Conservation (phyloP, 257 asterid genomes). For the Solanum medicagineum region DNA sequence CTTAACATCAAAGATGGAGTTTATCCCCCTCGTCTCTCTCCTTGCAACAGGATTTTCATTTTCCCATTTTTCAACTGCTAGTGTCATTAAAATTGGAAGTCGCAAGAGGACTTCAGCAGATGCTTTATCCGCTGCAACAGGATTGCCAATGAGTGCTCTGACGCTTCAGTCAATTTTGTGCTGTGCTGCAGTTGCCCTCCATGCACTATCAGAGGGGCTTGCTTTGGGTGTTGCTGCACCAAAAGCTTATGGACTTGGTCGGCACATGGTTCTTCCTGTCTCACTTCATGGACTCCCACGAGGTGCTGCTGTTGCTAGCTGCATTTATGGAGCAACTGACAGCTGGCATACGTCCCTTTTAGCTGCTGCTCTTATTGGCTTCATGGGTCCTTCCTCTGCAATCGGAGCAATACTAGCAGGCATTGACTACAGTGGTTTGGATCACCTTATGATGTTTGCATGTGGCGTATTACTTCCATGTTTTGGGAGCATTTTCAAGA, state of each 20-base stretch:
- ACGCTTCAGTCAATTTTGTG: slow-evolving; percentile 73
- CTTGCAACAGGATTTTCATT: slow-evolving; percentile 41
- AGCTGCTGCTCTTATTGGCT: slow-evolving; percentile 71
- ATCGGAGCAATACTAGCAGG: slow-evolving; percentile 82
- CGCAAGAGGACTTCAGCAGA: slow-evolving; percentile 56
- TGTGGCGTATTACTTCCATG: slow-evolving; percentile 93
- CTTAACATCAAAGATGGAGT: slow-evolving; percentile 56
- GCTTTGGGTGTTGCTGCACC: slow-evolving; percentile 99
- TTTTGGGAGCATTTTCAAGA: slow-evolving; percentile 48
- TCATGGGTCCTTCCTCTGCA: slow-evolving; percentile 80
- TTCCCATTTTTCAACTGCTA: slow-evolving; percentile 39
- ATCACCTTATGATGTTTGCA: slow-evolving; percentile 76
- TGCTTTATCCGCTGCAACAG: slow-evolving; percentile 32
- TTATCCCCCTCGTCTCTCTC: slow-evolving; percentile 44
- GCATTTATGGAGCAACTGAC: slow-evolving; percentile 77
- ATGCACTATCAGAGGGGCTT: slow-evolving; percentile 88
- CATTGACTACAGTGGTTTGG: slow-evolving; percentile 83
- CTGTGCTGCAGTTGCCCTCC: slow-evolving; percentile 67
- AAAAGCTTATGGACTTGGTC: slow-evolving; percentile 87
- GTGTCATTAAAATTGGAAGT: slow-evolving; percentile 32
- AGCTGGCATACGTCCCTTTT: slow-evolving; percentile 84
- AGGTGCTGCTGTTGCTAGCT: slow-evolving; percentile 97
- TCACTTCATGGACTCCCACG: slow-evolving; percentile 92
- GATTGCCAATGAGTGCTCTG: slow-evolving; percentile 50
- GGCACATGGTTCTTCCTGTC: slow-evolving; percentile 94